Base-by-base conservation (phyloP, 129 eudicot species). In the Centrapalus pauciflorus region DNA sequence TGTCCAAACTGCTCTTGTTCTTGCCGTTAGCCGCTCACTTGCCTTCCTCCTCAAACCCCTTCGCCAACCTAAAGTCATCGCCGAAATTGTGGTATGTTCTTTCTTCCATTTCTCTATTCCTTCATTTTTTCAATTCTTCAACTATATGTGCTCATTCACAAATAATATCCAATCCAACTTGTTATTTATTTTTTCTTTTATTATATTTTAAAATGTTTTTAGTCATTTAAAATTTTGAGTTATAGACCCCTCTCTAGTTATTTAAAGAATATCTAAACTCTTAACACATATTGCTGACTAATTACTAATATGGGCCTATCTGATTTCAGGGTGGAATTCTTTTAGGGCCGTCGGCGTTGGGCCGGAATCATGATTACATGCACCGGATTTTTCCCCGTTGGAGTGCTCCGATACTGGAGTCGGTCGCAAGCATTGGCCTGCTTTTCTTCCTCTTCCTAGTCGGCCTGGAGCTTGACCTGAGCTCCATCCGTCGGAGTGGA, bases 31-130 rank as follows among this genome's bases (percentile, higher is more conserved):
- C 72, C 95, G 95, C 67, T 64, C 66, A 50, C 86, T 90, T 61
- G 88, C 87, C 72, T 75, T 90, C 88, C 81, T 84, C 76, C 74
- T 90, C 64, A 90, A 84, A 46, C 95, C 97, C 35, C 91, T 90
- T 70, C 95, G 97, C 1, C 97, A 90, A 33, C 97, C 97, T 34
- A 86, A 82, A 84, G 97, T 90, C 83, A 82, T 86, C 28, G 97
- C 97, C 4, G 97, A 90, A 80, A 90, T 90, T 13, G 71, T 90
- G 25, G 97, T 90, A 82, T 14, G 96, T 76, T 50, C 48, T 16
- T 6, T 19, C 5, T 52, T 25, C 51, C 23, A 24, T 40, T 12
- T 57, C 26, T 30, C 30, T 32, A 0, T 9, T 26, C 11, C 13
- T 3, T 13, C 0, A 32, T 23, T 72, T 20, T 29, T 54, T 5